Base-by-base conservation (phyloP, 768 basidiomycete genomes). In the Asterophora lycoperdoides region DNA sequence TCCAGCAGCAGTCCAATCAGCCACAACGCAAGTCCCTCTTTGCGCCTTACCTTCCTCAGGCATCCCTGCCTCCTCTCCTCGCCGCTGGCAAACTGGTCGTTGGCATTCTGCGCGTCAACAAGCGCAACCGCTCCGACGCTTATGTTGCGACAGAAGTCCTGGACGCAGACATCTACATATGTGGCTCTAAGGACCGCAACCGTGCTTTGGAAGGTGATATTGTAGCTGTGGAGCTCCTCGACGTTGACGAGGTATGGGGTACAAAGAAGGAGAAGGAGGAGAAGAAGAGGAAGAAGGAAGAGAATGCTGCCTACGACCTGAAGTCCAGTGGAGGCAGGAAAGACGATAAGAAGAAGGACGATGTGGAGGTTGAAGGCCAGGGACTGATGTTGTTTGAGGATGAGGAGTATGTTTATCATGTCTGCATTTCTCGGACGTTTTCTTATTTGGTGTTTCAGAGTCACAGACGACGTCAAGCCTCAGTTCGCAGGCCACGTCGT, bases 221-320 rank as follows among this genome's bases (percentile, higher is more conserved):
- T 48, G 93, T 99, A 49, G 96, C 95, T 17, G 91, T 99, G 18
- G 96, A 99, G 67, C 79, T 99, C 38, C 78, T 99, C 47, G 96
- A 99, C 59, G 95, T 98, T 19, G 93, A 97, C 60, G 94, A 97
- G 68, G 94, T 96, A 11, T 91, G 91, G 91, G 87, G 89, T 8
- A 96, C 96, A 5, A 99, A 99, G 78, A 99, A 99, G 71, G 96
- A 99, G 73, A 99, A 99, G 72, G 96, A 98, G 67, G 96, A 98
- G 75, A 99, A 99, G 85, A 98, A 99, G 75, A 80, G 95, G 62
- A 98, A 98, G 74, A 99, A 99, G 80, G 96, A 98, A 71, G 96
- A 98, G 71, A 96, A 94, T 64, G 86, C 93, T 23, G 91, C 93
- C 0, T 97, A 93, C 66, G 95, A 98, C 61, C 63, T 86, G 47